phyloP scores from a whole-genome alignment of 352 stramenopile species.

The Phytophthora niederhauseri region DNA sequence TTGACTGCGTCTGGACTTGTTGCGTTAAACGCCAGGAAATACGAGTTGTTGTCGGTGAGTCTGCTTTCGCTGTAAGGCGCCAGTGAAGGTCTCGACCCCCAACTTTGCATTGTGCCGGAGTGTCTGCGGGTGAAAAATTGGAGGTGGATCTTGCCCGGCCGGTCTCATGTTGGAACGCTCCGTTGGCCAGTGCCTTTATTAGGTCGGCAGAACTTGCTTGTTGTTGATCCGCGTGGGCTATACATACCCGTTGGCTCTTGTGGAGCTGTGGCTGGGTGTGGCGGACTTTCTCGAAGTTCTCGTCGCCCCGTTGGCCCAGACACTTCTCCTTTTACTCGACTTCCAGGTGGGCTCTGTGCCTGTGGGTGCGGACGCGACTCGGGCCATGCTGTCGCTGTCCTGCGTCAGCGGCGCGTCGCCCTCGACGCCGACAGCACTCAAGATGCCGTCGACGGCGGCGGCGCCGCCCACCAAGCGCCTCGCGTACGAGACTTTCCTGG shows the following conservation, averaged over 20 bases:
- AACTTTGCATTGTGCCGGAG: too few species aligned
- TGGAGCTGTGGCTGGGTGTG: not conserved
- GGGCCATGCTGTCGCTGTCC: slow-evolving; percentile 33
- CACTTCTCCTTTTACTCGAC: slow-evolving; percentile 28
- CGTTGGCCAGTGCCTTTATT: slow-evolving; percentile 27
- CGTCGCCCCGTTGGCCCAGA: not conserved
- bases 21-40: too few species aligned
- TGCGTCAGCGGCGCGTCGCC: slow-evolving; percentile 24
- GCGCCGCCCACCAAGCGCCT: slow-evolving; percentile 19
- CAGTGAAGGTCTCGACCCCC: slow-evolving; percentile 5
- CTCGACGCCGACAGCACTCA: slow-evolving; percentile 26
- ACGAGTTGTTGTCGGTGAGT: too few species aligned
- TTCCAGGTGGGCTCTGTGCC: not conserved
- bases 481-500: slow-evolving; percentile 43
- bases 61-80: not conserved
- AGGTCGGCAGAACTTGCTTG: slow-evolving; percentile 11
- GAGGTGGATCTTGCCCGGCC: slow-evolving; percentile 7
- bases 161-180: slow-evolving; percentile 6
- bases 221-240: slow-evolving; percentile 10
- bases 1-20: too few species aligned
- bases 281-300: slow-evolving; percentile 23
- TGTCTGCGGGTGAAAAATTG: slow-evolving; percentile 19
- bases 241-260: slow-evolving; percentile 8
- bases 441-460: slow-evolving; percentile 3
- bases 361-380: slow-evolving; percentile 1